Conservation (phyloP, 1,284 basidiomycete species). For the Ustilago trichophora region DNA sequence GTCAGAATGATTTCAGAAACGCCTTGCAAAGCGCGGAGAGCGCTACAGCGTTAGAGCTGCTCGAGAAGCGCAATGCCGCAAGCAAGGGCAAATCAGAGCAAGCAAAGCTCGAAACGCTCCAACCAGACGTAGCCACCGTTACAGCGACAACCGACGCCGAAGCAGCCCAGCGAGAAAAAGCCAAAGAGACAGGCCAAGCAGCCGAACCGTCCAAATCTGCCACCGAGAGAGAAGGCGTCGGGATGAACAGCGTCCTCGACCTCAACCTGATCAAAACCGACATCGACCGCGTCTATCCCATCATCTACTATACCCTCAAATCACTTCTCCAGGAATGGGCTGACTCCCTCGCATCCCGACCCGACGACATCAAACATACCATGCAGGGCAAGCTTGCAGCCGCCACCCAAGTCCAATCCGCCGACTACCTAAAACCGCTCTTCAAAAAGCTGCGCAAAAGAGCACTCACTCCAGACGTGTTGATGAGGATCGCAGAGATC, state of each 20-base stretch:
- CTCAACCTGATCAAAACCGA: conserved; percentile 85
- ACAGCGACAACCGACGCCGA: conserved; percentile 2
- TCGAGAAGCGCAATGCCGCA: conserved; percentile 69
- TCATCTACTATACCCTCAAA: conserved; percentile 97
- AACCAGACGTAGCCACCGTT: conserved; percentile 1
- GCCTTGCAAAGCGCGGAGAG: conserved; percentile 85
- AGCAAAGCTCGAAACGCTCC: conserved; percentile 10
- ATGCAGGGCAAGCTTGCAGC: conserved; percentile 92
- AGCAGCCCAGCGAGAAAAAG: background rate
- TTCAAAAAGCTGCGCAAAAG: conserved; percentile 88
- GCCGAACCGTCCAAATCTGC: conserved; percentile 4
- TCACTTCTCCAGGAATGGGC: conserved; percentile 91
- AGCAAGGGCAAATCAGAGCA: conserved; percentile 47
- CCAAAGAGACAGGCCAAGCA: background rate
- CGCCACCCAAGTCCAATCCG: conserved; percentile 93
- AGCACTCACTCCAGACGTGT: conserved; percentile 84
- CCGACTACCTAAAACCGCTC: conserved; percentile 93
- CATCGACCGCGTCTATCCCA: conserved; percentile 93
- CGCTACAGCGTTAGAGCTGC: conserved; percentile 72
- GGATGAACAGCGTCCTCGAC: conserved; percentile 62
- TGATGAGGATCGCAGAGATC: conserved; percentile 90
- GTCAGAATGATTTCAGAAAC: conserved; percentile 83
- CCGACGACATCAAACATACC: conserved; percentile 79
- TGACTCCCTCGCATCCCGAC: conserved; percentile 87
- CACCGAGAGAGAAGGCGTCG: conserved; percentile 48